A percentile compares a stretch with the other conserved stretches of the same genome.
phyloP scores from a whole-genome alignment of 257 asterid species.

The Vinca minor region DNA sequence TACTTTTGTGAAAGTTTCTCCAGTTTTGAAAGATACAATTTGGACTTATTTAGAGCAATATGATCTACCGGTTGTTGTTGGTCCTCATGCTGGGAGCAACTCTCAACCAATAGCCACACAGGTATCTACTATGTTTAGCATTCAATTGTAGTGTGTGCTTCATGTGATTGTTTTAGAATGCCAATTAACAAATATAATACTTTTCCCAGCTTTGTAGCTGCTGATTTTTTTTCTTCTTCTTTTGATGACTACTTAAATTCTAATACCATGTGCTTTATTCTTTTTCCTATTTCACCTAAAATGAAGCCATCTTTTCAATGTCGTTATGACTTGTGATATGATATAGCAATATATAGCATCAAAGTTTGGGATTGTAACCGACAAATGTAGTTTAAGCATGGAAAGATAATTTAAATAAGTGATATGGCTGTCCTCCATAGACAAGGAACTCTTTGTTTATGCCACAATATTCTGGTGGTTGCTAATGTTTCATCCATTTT shows the following conservation, averaged over 20 bases:
- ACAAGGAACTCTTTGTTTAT: background rate
- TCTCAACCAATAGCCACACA: slow-evolving; percentile 58
- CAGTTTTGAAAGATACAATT: slow-evolving; percentile 68
- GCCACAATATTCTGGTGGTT: background rate
- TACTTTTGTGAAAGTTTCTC: slow-evolving; percentile 70
- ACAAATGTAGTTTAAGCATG: background rate
- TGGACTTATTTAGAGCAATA: slow-evolving; percentile 94
- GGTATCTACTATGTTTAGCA: slow-evolving; percentile 31
- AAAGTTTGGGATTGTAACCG: background rate
- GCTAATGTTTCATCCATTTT: slow-evolving; percentile 10
- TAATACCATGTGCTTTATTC: background rate
- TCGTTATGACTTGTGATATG: background rate
- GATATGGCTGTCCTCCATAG: background rate
- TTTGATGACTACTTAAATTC: too few relatives aligned
- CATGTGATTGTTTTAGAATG: background rate
- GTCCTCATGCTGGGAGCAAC: slow-evolving; percentile 47
- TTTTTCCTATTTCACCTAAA: background rate
- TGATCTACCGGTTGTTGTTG: slow-evolving; percentile 92
- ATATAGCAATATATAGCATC: background rate
- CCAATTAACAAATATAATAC: background rate
- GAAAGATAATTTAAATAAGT: background rate
- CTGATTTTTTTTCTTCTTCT: background rate
- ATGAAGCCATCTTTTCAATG: background rate
- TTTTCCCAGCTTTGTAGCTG: background rate
- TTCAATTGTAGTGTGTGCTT: background rate